phyloP scores from a whole-genome alignment of 179 eudicot species.

The Pouteria campechiana region DNA sequence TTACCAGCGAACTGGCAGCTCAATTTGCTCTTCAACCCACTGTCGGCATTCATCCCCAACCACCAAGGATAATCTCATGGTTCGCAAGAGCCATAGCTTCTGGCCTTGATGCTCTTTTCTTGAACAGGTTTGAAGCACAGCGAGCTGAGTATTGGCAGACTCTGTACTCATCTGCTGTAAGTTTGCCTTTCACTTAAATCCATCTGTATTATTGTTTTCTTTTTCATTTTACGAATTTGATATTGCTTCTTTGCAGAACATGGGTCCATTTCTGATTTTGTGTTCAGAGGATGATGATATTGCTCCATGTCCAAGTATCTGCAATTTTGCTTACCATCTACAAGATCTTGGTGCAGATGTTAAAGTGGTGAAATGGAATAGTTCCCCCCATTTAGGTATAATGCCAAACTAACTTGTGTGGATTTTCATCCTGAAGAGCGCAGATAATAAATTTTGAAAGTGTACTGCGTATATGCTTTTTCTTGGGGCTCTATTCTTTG shows the following conservation, averaged over 20 bases:
- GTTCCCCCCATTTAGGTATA: slow-evolving; percentile 89
- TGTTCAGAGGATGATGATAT: slow-evolving; percentile 92
- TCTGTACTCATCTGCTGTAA: slow-evolving; percentile 75
- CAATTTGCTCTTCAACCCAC: slow-evolving; percentile 81
- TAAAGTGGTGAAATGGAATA: slow-evolving; percentile 75
- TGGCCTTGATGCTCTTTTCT: slow-evolving; percentile 71
- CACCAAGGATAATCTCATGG: slow-evolving; percentile 68
- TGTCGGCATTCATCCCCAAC: slow-evolving; percentile 54
- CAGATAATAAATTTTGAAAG: too few species aligned
- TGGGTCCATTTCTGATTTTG: slow-evolving; percentile 80
- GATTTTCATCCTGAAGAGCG: too few species aligned
- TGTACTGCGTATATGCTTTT: too few species aligned
- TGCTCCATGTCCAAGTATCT: slow-evolving; percentile 64
- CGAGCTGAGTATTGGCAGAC: slow-evolving; percentile 99
- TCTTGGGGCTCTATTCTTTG: too few species aligned
- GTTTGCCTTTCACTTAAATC: slow-evolving; percentile 13
- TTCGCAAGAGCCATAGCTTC: slow-evolving; percentile 61
- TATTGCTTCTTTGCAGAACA: slow-evolving; percentile 28
- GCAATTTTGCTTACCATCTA: slow-evolving; percentile 58
- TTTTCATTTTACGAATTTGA: background rate
- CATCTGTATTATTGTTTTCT: background rate
- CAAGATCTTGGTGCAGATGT: slow-evolving; percentile 80
- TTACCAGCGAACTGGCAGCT: slow-evolving; percentile 68
- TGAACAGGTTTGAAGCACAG: slow-evolving; percentile 74
- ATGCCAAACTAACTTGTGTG: slow-evolving; percentile 8